phyloP scores from a whole-genome alignment of 2,329 filamentous ascomycete species.

The Gnomoniopsis smithogilvyi region DNA sequence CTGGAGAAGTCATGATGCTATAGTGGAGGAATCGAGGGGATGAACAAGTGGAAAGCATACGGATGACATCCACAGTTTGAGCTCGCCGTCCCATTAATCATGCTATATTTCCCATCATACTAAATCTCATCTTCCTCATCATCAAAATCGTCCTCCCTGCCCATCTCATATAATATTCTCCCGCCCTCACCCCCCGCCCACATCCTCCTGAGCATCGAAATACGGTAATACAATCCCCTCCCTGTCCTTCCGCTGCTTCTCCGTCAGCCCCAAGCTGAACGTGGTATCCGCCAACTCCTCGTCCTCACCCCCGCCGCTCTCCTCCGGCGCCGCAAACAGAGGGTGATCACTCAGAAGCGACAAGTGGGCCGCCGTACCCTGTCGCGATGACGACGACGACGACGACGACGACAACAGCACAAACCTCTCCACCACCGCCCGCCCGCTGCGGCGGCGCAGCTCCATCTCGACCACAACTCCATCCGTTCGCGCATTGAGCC shows the following conservation, averaged over 20 bases:
- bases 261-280: conserved; percentile 83
- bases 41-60: too few species aligned
- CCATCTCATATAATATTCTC: conserved; percentile 95
- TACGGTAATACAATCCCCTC: conserved; percentile 92
- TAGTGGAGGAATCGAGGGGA: too few species aligned
- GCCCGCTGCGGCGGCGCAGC: conserved; percentile 76
- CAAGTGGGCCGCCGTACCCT: conserved; percentile 28
- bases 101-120: too few species aligned
- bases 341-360: conserved; percentile 74
- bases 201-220: conserved; percentile 88
- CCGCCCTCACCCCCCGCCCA: conserved; percentile 80
- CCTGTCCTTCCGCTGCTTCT: conserved; percentile 81
- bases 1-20: too few species aligned
- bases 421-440: conserved; percentile 69
- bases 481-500: conserved; percentile 36
- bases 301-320: conserved; percentile 29
- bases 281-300: conserved; percentile 65
- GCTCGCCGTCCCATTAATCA: background rate
- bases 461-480: conserved; percentile 78
- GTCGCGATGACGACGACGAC: conserved; percentile 31
- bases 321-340: conserved; percentile 53
- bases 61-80: too few species aligned
- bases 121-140: conserved; percentile 72
- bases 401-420: conserved; percentile 43
- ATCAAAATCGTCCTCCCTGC: conserved; percentile 84